Evolutionary conservation across 805 yeast species (phyloP).

Genomic region (Pichia nanzhaoensis): DNA sequence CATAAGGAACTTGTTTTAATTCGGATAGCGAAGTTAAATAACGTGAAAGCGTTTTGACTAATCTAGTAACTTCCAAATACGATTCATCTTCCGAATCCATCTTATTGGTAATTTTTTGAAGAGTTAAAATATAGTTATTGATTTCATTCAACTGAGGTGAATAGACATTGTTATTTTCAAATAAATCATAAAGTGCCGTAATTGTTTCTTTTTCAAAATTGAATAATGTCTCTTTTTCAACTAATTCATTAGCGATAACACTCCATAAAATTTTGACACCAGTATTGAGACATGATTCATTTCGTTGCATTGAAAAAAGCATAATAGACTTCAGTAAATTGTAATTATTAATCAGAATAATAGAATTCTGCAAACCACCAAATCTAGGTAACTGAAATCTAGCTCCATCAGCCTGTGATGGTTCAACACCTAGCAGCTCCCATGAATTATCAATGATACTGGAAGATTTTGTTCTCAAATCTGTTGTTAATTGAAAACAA

Average conservation of each 20-base stretch:
- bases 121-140: slow-evolving; percentile 41
- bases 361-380: slow-evolving; percentile 67
- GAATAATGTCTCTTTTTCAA: slow-evolving; percentile 47
- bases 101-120: slow-evolving; percentile 40
- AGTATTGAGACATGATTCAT: slow-evolving; percentile 50
- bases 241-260: slow-evolving; percentile 59
- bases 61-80: slow-evolving; percentile 40
- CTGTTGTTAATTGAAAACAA: slow-evolving; percentile 55
- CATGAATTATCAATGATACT: slow-evolving; percentile 53
- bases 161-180: slow-evolving; percentile 44
- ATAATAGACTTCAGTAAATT: slow-evolving; percentile 58
- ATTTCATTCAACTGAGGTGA: slow-evolving; percentile 53
- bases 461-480: slow-evolving; percentile 55
- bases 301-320: slow-evolving; percentile 62
- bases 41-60: slow-evolving; percentile 49
- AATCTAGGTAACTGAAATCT: slow-evolving; percentile 55
- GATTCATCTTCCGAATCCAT: slow-evolving; percentile 63
- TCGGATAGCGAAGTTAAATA: slow-evolving; percentile 62
- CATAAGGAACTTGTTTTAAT: slow-evolving; percentile 66
- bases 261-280: slow-evolving; percentile 69
- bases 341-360: slow-evolving; percentile 48
- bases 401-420: slow-evolving; percentile 43
- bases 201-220: slow-evolving; percentile 60
- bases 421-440: slow-evolving; percentile 65
- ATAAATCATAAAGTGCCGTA: slow-evolving; percentile 57